Conservation (phyloP, 1,284 basidiomycete species). For the Xanthoconium separans region DNA sequence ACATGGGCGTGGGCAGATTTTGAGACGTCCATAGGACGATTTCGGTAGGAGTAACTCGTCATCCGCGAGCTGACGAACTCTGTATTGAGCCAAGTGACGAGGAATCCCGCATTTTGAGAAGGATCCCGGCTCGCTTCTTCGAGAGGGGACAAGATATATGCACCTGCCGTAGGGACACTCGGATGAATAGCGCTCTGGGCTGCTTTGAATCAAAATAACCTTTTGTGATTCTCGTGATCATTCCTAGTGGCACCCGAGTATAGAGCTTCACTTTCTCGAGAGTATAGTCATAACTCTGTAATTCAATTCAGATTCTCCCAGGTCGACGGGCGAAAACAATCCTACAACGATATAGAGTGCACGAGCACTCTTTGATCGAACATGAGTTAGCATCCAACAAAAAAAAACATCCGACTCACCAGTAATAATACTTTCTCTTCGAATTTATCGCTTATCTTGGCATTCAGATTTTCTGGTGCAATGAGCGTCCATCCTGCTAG, state of each 20-base stretch:
- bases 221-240: conserved; percentile 82
- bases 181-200: background rate
- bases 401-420: conserved; percentile 46
- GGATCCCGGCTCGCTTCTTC: conserved; percentile 89
- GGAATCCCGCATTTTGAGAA: conserved; percentile 83
- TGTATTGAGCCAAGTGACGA: conserved; percentile 69
- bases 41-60: conserved; percentile 82
- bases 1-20: conserved; percentile 9
- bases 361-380: conserved; percentile 48
- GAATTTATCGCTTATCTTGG: conserved; percentile 70
- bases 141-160: conserved; percentile 88
- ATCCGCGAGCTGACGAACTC: conserved; percentile 67
- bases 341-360: conserved; percentile 70
- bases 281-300: conserved; percentile 84
- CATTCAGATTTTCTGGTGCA: conserved; percentile 76
- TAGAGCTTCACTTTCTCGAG: conserved; percentile 89
- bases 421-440: conserved; percentile 93
- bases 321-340: background rate
- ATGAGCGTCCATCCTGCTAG: conserved; percentile 92
- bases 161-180: conserved; percentile 48
- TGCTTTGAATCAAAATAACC: conserved; percentile 43
- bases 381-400: conserved; percentile 2
- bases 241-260: conserved; percentile 83
- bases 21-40: conserved; percentile 46
- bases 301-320: conserved; percentile 9